Evolutionary conservation across 306 rosid species (phyloP).

Genomic region (Canavalia gladiata): DNA sequence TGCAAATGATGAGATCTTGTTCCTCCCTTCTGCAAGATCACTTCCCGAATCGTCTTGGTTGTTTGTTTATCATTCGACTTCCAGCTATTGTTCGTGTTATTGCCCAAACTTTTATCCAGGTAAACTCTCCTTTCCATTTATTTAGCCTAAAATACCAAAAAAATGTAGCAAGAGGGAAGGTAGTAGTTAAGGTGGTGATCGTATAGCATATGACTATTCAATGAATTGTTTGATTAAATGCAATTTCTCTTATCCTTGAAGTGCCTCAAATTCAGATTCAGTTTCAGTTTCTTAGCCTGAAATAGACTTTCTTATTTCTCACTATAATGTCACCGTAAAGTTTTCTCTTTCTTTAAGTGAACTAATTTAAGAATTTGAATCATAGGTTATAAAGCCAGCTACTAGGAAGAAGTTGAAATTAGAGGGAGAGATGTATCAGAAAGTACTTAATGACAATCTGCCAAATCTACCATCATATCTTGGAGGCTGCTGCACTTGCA

Average conservation of each 20-base stretch:
- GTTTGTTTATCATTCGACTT: conserved; percentile 82
- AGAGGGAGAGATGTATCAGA: conserved; percentile 70
- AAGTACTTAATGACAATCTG: conserved; percentile 70
- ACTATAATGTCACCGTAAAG: neutral
- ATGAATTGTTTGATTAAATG: conserved; percentile 13
- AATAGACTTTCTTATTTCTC: conserved; percentile 2
- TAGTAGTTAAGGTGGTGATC: neutral
- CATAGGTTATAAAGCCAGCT: conserved; percentile 78
- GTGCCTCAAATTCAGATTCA: neutral
- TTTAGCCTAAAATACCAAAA: conserved; percentile 23
- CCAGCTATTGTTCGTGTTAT: conserved; percentile 87
- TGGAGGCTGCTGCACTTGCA: conserved; percentile 83
- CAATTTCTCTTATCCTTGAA: conserved; percentile 21
- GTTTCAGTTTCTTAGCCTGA: neutral
- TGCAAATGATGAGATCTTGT: conserved; percentile 86
- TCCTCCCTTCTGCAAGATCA: conserved; percentile 92
- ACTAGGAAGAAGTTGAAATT: conserved; percentile 83
- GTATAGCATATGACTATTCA: neutral
- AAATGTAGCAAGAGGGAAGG: conserved; percentile 26
- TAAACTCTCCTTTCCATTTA: conserved; percentile 50
- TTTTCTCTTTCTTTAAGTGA: conserved; percentile 3
- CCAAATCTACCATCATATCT: conserved; percentile 70
- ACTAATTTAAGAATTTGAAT: conserved; percentile 43
- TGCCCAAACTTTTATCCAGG: conserved; percentile 88
- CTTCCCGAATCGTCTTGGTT: conserved; percentile 94